phyloP scores from a whole-genome alignment of 2,329 filamentous ascomycete genomes.

The Aspergillus terreus region DNA sequence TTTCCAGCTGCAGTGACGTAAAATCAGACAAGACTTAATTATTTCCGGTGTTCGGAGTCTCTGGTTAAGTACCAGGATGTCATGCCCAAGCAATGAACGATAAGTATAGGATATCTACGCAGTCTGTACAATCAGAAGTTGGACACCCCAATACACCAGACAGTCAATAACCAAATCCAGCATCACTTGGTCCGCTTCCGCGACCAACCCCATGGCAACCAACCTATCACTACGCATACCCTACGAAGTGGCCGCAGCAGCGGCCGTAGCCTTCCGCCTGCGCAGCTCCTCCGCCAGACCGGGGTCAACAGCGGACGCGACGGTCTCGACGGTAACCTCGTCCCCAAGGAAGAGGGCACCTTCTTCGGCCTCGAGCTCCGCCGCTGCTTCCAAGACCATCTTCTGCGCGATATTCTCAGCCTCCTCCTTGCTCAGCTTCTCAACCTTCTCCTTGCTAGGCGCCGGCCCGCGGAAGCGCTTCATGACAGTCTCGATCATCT shows the following conservation, averaged over 20 bases:
- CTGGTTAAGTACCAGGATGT: background rate
- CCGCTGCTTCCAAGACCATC: slow-evolving; percentile 33
- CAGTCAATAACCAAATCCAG: too few species aligned
- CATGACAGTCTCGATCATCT: slow-evolving; percentile 63
- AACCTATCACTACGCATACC: background rate
- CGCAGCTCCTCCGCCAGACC: slow-evolving; percentile 87
- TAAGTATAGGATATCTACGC: background rate
- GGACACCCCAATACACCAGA: too few species aligned
- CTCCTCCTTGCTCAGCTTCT: slow-evolving; percentile 5
- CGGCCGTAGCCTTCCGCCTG: slow-evolving; percentile 20
- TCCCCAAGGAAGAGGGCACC: slow-evolving; percentile 25
- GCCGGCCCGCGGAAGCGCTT: slow-evolving; percentile 53
- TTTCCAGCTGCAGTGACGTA: background rate
- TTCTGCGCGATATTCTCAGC: slow-evolving; percentile 27
- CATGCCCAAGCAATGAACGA: background rate
- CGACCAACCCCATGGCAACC: too few species aligned
- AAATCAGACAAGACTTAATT: background rate
- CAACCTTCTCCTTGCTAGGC: slow-evolving; percentile 18
- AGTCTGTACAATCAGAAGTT: too few species aligned
- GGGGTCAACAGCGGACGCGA: slow-evolving; percentile 50
- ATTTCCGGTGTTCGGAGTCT: background rate
- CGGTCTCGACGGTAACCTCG: slow-evolving; percentile 14
- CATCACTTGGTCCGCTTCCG: too few species aligned
- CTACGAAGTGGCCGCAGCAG: slow-evolving; percentile 1
- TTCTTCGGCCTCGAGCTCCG: slow-evolving; percentile 28